Evolutionary conservation across 306 rosid genomes (phyloP).

Genomic region (Dicorynia guianensis): DNA sequence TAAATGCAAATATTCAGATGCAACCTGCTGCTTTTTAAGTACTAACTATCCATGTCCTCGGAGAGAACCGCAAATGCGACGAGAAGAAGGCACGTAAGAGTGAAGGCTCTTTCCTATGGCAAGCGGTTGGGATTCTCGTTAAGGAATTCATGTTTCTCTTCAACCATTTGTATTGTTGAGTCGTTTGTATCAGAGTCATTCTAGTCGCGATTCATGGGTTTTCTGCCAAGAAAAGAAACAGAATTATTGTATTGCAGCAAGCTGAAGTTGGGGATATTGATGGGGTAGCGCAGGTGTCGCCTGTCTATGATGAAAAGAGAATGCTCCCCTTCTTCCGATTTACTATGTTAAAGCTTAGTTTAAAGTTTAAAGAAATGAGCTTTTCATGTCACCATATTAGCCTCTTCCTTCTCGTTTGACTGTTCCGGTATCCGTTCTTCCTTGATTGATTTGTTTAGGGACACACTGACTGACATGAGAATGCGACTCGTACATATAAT

Average conservation of each 20-base stretch:
- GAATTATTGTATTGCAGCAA: too few species aligned
- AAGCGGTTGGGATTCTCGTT: constrained; percentile 49
- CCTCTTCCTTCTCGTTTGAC: constrained; percentile 2
- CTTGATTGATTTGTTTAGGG: neutral
- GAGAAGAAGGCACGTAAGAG: constrained; percentile 38
- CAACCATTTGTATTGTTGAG: constrained; percentile 32
- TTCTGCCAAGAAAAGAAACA: neutral
- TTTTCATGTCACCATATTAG: too few species aligned
- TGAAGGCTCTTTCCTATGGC: constrained; percentile 37
- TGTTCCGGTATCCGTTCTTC: neutral
- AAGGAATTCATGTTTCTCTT: constrained; percentile 39
- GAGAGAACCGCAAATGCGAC: constrained; percentile 60
- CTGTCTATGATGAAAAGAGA: too few species aligned
- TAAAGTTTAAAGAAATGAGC: too few species aligned
- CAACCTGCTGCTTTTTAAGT: constrained; percentile 10
- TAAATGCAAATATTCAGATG: neutral
- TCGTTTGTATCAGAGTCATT: constrained; percentile 8
- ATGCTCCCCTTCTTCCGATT: too few species aligned
- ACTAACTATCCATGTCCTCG: constrained; percentile 34
- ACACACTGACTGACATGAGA: neutral
- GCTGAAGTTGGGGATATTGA: too few species aligned
- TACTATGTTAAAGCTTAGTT: too few species aligned
- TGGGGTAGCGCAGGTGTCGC: too few species aligned
- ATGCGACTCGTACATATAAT: neutral
- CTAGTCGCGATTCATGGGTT: neutral